Conservation (phyloP, 495 filamentous ascomycete species). For the Aspergillus sclerotiicarbonarius region DNA sequence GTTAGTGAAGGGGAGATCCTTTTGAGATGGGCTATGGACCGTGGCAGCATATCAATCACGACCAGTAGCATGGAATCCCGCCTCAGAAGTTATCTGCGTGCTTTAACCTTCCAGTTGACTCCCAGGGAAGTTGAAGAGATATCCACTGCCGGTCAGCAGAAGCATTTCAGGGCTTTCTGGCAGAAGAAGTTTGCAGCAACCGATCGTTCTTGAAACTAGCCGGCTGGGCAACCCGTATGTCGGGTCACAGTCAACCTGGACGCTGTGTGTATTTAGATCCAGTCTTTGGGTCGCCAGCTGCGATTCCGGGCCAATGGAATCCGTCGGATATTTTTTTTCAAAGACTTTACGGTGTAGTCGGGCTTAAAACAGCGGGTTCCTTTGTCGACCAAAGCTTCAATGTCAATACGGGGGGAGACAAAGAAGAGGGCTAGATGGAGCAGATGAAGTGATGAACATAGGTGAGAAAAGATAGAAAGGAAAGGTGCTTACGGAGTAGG, state of each 20-base stretch:
- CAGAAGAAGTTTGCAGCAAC: conserved; percentile 54
- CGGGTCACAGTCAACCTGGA: neutral
- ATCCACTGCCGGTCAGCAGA: conserved; percentile 55
- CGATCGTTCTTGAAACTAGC: conserved; percentile 51
- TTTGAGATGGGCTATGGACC: conserved; percentile 77
- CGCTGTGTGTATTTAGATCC: neutral
- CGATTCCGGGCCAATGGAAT: too few relatives aligned
- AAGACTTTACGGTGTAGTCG: too few relatives aligned
- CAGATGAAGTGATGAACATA: too few relatives aligned
- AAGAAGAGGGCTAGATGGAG: too few relatives aligned
- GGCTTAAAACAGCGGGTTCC: too few relatives aligned
- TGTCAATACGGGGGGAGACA: too few relatives aligned
- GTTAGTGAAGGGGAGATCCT: conserved; percentile 68
- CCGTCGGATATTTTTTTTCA: too few relatives aligned
- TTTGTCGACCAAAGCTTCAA: too few relatives aligned
- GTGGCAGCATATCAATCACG: conserved; percentile 72
- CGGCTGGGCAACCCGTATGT: too few relatives aligned
- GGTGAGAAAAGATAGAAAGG: too few relatives aligned
- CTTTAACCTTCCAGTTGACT: conserved; percentile 68
- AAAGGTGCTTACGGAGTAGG: too few relatives aligned
- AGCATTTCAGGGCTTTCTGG: conserved; percentile 73
- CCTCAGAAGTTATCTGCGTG: conserved; percentile 61
- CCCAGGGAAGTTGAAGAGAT: conserved; percentile 70
- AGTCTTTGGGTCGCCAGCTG: too few relatives aligned
- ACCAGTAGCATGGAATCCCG: conserved; percentile 73